These are phyloP conservation scores for Sphaerosporella brunnea DNA, from an alignment of 495 filamentous ascomycete genomes.

Conservation along the genomic window DNA sequence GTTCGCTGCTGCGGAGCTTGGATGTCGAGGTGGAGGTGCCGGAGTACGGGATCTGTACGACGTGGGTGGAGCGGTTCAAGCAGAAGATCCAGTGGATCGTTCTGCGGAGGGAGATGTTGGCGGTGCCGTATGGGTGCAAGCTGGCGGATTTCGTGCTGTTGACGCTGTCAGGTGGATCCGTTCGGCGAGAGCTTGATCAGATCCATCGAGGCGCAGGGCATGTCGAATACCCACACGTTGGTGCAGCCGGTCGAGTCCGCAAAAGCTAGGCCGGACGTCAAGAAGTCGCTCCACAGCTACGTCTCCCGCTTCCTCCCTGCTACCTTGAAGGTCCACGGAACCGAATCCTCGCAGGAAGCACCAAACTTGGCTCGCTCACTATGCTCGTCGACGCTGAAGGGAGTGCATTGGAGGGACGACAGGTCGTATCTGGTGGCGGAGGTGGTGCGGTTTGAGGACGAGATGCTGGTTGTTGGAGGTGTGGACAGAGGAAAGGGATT, in stretches of 20 bases:
- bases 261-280: constrained; percentile 57
- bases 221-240: constrained; percentile 65
- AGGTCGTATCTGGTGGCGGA: constrained; percentile 89
- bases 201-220: constrained; percentile 77
- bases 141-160: constrained; percentile 80
- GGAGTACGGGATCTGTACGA: constrained; percentile 38
- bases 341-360: constrained; percentile 75
- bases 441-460: constrained; percentile 48
- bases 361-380: constrained; percentile 74
- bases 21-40: constrained; percentile 55
- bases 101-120: constrained; percentile 49
- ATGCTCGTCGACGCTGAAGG: constrained; percentile 79
- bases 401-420: constrained; percentile 81
- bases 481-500: constrained; percentile 70
- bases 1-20: constrained; percentile 53
- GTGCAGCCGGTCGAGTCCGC: constrained; percentile 62
- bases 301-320: constrained; percentile 84
- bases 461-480: constrained; percentile 56
- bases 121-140: constrained; percentile 66
- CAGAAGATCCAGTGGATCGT: constrained; percentile 76
- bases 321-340: constrained; percentile 68
- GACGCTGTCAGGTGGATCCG: constrained; percentile 62
- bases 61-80: constrained; percentile 71
- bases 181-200: constrained; percentile 64
- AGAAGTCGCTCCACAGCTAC: constrained; percentile 67